Evolutionary conservation across 306 rosid genomes (phyloP), one percentile per base, ranked within the genome.

Genomic region (Begonia peltatifolia): DNA sequence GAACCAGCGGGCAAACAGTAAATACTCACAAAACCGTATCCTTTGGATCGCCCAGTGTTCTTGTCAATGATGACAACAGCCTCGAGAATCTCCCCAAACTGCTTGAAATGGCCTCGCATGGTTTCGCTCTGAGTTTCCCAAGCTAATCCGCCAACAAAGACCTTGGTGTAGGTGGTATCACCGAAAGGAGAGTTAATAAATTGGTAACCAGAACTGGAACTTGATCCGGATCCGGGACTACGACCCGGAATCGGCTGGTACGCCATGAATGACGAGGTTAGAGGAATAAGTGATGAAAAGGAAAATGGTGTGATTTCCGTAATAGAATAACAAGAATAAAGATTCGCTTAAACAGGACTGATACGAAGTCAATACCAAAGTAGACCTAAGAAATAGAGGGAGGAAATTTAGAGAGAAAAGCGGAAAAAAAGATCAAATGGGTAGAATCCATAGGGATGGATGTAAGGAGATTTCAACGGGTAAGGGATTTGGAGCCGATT

Each of bases 71-170:
- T 85, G 11, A 90, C 97, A 0, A 90, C 97, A 46, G 95, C 97
- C 71, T 90, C 97, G 11, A 82, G 95, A 76, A 90, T 90, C 50
- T 83, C 85, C 6, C 95, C 94, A 14, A 85, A 90, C 42, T 85
- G 85, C 17, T 80, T 84, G 63, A 90, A 90, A 63, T 89, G 69
- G 46, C 82, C 81, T 53, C 87, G 79, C 95, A 89, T 74, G 62
- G 95, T 78, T 47, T 89, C 90, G 69, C 84, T 84, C 73, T 82
- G 97, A 0, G 97, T 88, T 70, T 88, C 97, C 97, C 97, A 88
- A 6, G 97, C 97, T 58, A 89, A 74, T 7, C 97, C 95, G 11
- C 97, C 97, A 38, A 89, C 97, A 54, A 89, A 89, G 53, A 89
- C 95, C 64, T 89, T 89, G 59, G 97, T 84, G 74, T 72, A 82